phyloP scores from a whole-genome alignment of 176 grass and related monocot species.

The Eleusine indica region DNA sequence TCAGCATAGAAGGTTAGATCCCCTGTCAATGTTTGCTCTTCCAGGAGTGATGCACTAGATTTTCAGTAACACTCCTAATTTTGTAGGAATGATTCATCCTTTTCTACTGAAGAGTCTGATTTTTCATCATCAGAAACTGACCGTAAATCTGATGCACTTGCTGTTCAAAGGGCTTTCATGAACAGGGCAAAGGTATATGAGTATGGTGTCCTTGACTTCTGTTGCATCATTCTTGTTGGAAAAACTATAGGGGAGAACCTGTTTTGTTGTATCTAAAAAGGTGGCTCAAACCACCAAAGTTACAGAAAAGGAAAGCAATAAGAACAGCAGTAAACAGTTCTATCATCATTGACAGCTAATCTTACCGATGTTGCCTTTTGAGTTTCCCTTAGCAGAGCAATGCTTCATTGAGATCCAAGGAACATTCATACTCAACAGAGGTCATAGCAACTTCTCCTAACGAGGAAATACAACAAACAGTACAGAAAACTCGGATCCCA shows the following conservation, averaged over 20 bases:
- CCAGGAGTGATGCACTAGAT: slow-evolving; percentile 20
- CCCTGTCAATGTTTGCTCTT: slow-evolving; percentile 19
- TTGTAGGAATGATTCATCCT: slow-evolving; percentile 69
- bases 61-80: slow-evolving; percentile 31
- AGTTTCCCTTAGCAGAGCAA: slow-evolving; percentile 61
- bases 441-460: slow-evolving; percentile 70
- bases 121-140: slow-evolving; percentile 60
- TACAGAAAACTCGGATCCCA: slow-evolving; percentile 48
- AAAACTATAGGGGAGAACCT: neutral
- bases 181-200: slow-evolving; percentile 68
- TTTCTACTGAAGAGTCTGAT: slow-evolving; percentile 65
- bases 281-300: neutral
- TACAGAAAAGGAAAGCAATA: neutral
- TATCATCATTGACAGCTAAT: slow-evolving; percentile 11
- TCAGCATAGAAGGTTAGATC: slow-evolving; percentile 77
- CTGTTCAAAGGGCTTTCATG: slow-evolving; percentile 93
- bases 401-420: slow-evolving; percentile 62
- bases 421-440: slow-evolving; percentile 62
- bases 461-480: slow-evolving; percentile 47
- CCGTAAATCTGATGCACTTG: slow-evolving; percentile 78
- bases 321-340: neutral
- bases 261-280: neutral
- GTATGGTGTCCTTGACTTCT: slow-evolving; percentile 20
- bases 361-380: slow-evolving; percentile 13
- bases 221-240: neutral